phyloP scores from a whole-genome alignment of 2,329 filamentous ascomycete species.

The Clonostachys rhizophaga region DNA sequence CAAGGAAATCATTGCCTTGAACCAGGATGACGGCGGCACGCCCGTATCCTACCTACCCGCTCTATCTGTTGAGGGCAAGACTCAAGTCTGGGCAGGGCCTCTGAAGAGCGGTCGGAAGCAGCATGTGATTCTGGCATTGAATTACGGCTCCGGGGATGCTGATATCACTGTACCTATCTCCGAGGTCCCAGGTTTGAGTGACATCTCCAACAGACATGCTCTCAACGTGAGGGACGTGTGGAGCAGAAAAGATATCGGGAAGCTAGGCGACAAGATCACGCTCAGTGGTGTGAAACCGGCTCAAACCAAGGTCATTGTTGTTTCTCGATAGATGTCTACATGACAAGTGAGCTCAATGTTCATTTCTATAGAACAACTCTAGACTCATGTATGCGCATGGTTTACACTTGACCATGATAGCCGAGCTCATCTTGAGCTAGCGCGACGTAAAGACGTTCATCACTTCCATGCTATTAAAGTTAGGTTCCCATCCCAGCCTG shows the following conservation, averaged over 20 bases:
- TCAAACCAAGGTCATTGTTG: background rate
- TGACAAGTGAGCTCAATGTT: background rate
- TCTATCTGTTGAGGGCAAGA: slow-evolving; percentile 11
- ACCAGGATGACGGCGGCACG: slow-evolving; percentile 22
- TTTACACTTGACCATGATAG: no score
- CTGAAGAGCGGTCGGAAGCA: slow-evolving; percentile 4
- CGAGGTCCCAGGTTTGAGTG: background rate
- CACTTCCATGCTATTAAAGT: background rate
- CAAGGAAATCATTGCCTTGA: slow-evolving; percentile 18
- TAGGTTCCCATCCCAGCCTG: background rate
- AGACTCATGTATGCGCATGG: background rate
- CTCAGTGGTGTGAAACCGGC: background rate
- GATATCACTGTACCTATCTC: background rate
- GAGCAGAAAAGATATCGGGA: background rate
- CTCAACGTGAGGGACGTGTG: background rate
- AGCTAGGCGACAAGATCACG: background rate
- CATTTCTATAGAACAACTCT: background rate
- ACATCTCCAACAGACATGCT: background rate
- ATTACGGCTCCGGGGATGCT: background rate
- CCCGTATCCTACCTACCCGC: slow-evolving; percentile 14
- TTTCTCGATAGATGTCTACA: background rate
- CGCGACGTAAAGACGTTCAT: background rate
- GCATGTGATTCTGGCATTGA: background rate
- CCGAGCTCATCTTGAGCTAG: background rate
- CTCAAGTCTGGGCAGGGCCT: slow-evolving; percentile 19